phyloP scores from a whole-genome alignment of 148 eudicot species.

The Cornus controversa region DNA sequence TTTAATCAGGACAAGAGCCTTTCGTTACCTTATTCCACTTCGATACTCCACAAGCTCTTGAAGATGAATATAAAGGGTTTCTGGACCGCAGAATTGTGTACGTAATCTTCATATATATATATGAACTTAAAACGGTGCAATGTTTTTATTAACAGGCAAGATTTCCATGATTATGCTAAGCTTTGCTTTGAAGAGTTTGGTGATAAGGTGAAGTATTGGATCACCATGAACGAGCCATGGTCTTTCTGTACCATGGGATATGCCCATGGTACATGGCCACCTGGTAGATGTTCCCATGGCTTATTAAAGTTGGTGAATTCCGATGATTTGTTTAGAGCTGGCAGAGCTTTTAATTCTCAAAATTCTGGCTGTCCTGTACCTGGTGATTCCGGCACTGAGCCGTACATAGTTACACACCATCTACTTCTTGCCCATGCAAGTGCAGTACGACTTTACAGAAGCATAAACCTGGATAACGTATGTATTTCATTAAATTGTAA shows the following conservation, averaged over 20 bases:
- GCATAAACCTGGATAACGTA: too few relatives aligned
- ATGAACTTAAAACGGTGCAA: too few relatives aligned
- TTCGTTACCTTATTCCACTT: background rate
- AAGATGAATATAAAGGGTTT: background rate
- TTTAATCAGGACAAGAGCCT: background rate
- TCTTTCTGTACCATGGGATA: background rate
- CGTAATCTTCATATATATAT: background rate
- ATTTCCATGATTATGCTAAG: background rate
- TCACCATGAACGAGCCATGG: background rate
- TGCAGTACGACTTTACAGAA: background rate
- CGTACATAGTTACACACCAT: background rate
- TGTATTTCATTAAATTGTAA: too few relatives aligned
- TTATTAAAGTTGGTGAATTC: too few relatives aligned
- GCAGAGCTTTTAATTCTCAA: too few relatives aligned
- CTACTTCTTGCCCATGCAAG: background rate
- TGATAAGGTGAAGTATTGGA: background rate
- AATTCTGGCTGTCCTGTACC: too few relatives aligned
- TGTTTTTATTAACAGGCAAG: background rate
- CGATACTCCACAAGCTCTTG: background rate
- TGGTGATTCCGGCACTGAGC: background rate
- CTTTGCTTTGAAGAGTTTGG: background rate
- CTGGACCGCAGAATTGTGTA: background rate
- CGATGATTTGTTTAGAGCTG: too few relatives aligned
- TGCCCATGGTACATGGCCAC: background rate
- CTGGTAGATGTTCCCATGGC: background rate